A percentile compares a stretch with the other conserved stretches of the same genome.
phyloP scores from a whole-genome alignment of 2,329 filamentous ascomycete species.

The Nothophoma quercina region DNA sequence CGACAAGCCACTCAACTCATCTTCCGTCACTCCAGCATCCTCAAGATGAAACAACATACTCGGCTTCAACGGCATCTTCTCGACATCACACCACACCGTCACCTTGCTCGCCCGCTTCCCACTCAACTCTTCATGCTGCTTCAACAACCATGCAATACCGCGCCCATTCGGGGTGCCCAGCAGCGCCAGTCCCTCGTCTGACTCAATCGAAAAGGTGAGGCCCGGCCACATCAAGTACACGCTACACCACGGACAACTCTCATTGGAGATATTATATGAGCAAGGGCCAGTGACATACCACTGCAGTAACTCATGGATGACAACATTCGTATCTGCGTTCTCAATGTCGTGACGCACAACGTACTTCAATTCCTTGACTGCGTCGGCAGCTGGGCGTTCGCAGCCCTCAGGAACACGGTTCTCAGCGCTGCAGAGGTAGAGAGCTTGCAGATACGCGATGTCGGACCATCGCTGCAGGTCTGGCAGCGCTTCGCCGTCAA shows the following conservation, averaged over 20 bases:
- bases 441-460: conserved; percentile 19
- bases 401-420: not conserved
- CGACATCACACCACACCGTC: not conserved
- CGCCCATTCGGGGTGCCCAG: conserved; percentile 15
- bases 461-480: conserved; percentile 22
- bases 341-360: conserved; percentile 13
- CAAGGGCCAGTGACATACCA: not conserved
- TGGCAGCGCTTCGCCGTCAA: not conserved
- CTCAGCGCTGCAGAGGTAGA: not conserved
- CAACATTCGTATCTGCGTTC: not conserved
- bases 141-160: conserved; percentile 11
- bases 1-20: too few relatives aligned
- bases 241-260: not conserved
- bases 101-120: not conserved
- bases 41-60: not conserved
- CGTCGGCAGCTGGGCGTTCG: not conserved
- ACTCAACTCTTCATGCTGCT: conserved; percentile 3
- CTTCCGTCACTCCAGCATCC: not conserved
- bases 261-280: not conserved
- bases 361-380: not conserved
- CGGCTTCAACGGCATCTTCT: not conserved
- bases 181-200: conserved; percentile 7
- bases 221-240: not conserved
- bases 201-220: not conserved
- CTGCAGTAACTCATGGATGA: not conserved